Evolutionary conservation across 129 eudicot genomes (phyloP).

Genomic region (Flaveria brownii): DNA sequence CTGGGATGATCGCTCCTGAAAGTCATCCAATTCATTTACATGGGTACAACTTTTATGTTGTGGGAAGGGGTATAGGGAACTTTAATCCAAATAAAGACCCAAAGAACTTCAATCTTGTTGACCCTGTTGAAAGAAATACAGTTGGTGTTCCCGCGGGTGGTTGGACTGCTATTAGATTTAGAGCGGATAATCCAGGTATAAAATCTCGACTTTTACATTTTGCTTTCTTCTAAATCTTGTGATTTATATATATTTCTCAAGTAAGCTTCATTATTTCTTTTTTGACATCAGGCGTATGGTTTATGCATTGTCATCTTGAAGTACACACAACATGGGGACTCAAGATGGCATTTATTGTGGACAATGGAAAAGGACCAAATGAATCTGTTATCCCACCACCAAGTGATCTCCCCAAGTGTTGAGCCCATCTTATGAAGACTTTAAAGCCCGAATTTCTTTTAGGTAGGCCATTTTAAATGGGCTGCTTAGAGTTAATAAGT

Average conservation of each 20-base stretch:
- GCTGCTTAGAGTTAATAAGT: constrained; percentile 44
- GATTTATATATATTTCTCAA: background rate
- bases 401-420: constrained; percentile 68
- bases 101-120: constrained; percentile 61
- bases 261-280: background rate
- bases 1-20: constrained; percentile 66
- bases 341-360: constrained; percentile 87
- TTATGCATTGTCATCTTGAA: constrained; percentile 81
- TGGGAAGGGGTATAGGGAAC: constrained; percentile 75
- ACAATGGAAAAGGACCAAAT: constrained; percentile 74
- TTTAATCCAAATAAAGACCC: constrained; percentile 59
- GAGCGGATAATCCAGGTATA: constrained; percentile 89
- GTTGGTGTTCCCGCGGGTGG: constrained; percentile 78
- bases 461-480: constrained; percentile 30
- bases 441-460: constrained; percentile 20
- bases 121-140: constrained; percentile 85
- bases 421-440: background rate
- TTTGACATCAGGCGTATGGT: constrained; percentile 60
- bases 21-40: constrained; percentile 78
- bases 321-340: constrained; percentile 91
- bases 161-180: constrained; percentile 76
- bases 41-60: constrained; percentile 69
- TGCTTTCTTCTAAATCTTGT: background rate
- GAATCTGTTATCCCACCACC: constrained; percentile 77
- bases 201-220: background rate